Conservation (phyloP, 169 alveolate species). For the Plasmodium cynomolgi region DNA sequence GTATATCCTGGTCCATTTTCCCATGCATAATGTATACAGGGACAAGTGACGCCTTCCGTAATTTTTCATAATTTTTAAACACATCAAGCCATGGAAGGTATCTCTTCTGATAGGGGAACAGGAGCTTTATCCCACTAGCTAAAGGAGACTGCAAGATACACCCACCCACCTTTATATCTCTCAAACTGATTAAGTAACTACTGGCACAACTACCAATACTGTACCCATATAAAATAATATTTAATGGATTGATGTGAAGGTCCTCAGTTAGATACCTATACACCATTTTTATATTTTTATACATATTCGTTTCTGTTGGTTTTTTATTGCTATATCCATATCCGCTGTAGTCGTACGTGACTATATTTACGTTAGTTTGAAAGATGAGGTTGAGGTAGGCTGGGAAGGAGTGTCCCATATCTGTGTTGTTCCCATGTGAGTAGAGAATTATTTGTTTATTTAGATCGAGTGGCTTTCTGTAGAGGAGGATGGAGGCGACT, state of each 20-base stretch:
- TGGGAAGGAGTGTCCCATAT: constrained; percentile 87
- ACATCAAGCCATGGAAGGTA: constrained; percentile 85
- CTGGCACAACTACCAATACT: constrained; percentile 92
- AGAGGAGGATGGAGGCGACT: not conserved
- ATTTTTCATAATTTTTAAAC: constrained; percentile 81
- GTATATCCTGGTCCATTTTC: constrained; percentile 76
- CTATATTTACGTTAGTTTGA: constrained; percentile 81
- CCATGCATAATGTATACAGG: constrained; percentile 83
- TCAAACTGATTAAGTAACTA: constrained; percentile 79
- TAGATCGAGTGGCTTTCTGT: constrained; percentile 31
- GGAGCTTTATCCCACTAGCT: constrained; percentile 87
- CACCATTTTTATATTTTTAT: constrained; percentile 83
- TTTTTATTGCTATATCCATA: constrained; percentile 89
- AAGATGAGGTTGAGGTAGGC: constrained; percentile 75
- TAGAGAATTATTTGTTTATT: constrained; percentile 81
- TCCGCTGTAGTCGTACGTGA: constrained; percentile 94
- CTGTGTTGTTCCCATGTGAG: constrained; percentile 93
- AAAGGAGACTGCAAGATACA: constrained; percentile 91
- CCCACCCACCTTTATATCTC: constrained; percentile 87
- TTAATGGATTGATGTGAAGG: constrained; percentile 78
- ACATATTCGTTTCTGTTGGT: constrained; percentile 83
- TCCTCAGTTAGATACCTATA: constrained; percentile 78
- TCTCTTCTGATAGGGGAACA: constrained; percentile 77
- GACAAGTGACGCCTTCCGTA: constrained; percentile 50
- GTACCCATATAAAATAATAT: constrained; percentile 89